Evolutionary conservation across 257 asterid species (phyloP).

Genomic region (Plantago elongata): DNA sequence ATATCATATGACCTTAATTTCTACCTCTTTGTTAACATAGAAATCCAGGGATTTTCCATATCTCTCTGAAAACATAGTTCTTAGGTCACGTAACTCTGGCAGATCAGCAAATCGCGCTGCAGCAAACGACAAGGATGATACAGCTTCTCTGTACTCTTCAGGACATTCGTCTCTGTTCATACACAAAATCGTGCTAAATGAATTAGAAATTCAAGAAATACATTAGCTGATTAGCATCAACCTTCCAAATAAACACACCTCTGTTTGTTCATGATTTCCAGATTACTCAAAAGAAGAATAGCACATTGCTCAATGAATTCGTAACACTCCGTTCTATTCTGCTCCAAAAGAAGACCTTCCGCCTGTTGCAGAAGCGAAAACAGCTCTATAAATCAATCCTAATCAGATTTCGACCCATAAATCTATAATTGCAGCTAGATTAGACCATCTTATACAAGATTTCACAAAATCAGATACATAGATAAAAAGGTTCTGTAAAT

Average conservation of each 20-base stretch:
- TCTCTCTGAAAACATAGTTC: constrained; percentile 59
- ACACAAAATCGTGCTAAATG: neutral
- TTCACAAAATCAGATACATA: too few species aligned
- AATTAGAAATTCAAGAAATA: too few species aligned
- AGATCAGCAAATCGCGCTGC: constrained; percentile 90
- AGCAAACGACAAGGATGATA: constrained; percentile 65
- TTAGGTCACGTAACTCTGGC: constrained; percentile 77
- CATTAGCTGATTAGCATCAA: too few species aligned
- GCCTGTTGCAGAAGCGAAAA: constrained; percentile 40
- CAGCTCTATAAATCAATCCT: constrained; percentile 5
- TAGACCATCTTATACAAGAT: too few species aligned
- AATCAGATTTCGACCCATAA: neutral
- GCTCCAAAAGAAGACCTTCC: constrained; percentile 70
- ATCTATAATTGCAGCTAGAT: too few species aligned
- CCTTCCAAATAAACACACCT: constrained; percentile 28
- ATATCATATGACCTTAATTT: neutral
- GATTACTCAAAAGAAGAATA: constrained; percentile 37
- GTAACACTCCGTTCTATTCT: constrained; percentile 53
- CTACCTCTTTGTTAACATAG: constrained; percentile 61
- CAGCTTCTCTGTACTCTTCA: constrained; percentile 87
- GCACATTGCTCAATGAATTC: constrained; percentile 56
- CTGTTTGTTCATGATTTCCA: constrained; percentile 51
- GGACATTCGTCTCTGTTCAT: constrained; percentile 83
- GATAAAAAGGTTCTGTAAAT: too few species aligned
- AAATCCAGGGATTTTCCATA: constrained; percentile 51